Base-by-base conservation (phyloP, 2,329 filamentous ascomycete genomes). In the Aspergillus cejpii region DNA sequence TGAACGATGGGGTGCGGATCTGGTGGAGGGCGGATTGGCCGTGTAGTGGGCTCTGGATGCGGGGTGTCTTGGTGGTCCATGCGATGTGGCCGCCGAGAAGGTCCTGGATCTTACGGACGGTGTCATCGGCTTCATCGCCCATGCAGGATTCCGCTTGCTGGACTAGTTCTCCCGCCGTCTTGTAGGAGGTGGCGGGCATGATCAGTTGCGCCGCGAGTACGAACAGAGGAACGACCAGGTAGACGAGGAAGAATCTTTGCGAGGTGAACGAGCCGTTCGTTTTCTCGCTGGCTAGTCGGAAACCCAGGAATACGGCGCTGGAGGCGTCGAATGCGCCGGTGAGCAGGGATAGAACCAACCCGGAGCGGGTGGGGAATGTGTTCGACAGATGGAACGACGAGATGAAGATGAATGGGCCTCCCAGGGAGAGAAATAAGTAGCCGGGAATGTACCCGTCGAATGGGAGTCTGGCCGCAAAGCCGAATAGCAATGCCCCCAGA, bases 11-110 rank as follows among this genome's bases (percentile, higher is more conserved):
- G 7, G 47, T 50, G 15, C 44, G 24, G 26, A 52, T 45, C 21
- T 52, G 50, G 17, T 45, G 37, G 12, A 74, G 58, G 0, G 86
- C 85, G 0, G 84, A 79, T 53, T 75, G 74, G 40, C 81, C 81
- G 61, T 95, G 90, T 67, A 95, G 78, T 17, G 84, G 84, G 20
- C 90, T 90, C 85, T 87, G 95, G 26, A 95, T 85, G 3, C 87
- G 88, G 14, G 12, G 51, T 48, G 17, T 46, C 49, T 40, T 55
- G 48, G 10, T 76, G 69, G 39, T 38, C 15, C 28, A 44, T 11
- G 45, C 44, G 26, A 49, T 47, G 12, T 46, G 52, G 4, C 65
- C 57, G 6, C 87, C 85, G 0, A 95, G 73, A 1, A 95, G 74
- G 36, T 79, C 76, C 31, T 86, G 83, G 48, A 92, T 84, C 51